Conservation (phyloP, 345 rosid genomes). For the Fremontodendron californicum region DNA sequence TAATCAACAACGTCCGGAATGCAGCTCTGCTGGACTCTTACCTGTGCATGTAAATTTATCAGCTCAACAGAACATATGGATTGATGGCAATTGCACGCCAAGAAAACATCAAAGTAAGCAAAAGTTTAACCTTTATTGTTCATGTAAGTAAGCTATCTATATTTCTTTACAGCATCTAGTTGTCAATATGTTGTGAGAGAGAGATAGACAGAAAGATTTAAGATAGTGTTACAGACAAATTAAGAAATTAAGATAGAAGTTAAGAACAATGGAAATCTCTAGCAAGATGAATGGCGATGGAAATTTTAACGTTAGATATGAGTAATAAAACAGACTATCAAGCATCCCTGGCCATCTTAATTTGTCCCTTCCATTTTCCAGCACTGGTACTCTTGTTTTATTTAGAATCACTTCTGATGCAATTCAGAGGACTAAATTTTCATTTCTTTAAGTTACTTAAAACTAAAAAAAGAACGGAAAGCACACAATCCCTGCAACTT, state of each 20-base stretch:
- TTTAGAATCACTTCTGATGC: not conserved
- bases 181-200: not conserved
- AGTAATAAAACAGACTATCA: not conserved
- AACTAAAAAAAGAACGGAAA: not conserved
- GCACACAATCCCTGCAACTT: not conserved
- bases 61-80: constrained; percentile 1
- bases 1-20: not conserved
- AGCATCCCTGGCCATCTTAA: not conserved
- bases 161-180: not conserved
- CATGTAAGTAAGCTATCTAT: not conserved
- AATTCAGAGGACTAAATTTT: not conserved
- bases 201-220: not conserved
- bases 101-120: constrained; percentile 28
- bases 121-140: not conserved
- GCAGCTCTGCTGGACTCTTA: not conserved
- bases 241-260: not conserved
- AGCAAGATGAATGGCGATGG: too few species aligned
- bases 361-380: not conserved
- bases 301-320: not conserved
- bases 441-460: not conserved
- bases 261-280: too few species aligned
- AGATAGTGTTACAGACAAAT: not conserved
- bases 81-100: constrained; percentile 6
- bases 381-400: not conserved
- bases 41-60: not conserved